Conservation (phyloP, 768 basidiomycete species). For the Neoboletus brunneissimus region DNA sequence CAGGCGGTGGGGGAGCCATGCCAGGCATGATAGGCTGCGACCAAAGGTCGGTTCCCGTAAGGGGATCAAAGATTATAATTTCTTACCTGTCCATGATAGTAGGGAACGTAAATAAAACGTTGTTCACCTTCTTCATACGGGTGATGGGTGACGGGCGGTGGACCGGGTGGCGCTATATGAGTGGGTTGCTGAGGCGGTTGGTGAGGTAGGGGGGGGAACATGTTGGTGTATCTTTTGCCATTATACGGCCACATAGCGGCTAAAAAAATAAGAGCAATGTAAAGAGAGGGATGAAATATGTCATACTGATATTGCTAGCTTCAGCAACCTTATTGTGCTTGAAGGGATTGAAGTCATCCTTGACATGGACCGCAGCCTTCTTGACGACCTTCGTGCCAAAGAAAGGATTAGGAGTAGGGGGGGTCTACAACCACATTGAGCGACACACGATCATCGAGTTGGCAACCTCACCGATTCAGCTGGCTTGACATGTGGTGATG, state of each 20-base stretch:
- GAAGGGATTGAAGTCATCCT: constrained; percentile 98
- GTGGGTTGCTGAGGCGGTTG: constrained; percentile 62
- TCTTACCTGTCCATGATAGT: constrained; percentile 74
- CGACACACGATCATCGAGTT: background rate
- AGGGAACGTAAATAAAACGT: constrained; percentile 77
- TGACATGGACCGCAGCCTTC: constrained; percentile 77
- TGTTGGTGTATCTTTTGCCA: constrained; percentile 79
- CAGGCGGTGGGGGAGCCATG: constrained; percentile 78
- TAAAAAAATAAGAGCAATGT: constrained; percentile 28
- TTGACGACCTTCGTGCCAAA: constrained; percentile 79
- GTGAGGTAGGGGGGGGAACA: constrained; percentile 67
- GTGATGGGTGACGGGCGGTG: constrained; percentile 68
- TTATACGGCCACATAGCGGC: constrained; percentile 84
- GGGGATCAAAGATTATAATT: background rate
- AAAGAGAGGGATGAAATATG: background rate
- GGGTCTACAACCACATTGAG: constrained; percentile 32
- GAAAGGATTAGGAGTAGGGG: constrained; percentile 76
- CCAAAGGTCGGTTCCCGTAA: constrained; percentile 3
- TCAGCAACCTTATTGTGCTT: constrained; percentile 80
- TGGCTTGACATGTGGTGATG: constrained; percentile 61
- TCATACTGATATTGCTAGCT: constrained; percentile 71
- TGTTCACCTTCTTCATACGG: constrained; percentile 76
- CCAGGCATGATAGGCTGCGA: constrained; percentile 79
- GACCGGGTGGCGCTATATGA: constrained; percentile 64
- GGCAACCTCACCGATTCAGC: constrained; percentile 46